Conservation (phyloP, 2,329 filamentous ascomycete species). For the Xylariaceae sp. region DNA sequence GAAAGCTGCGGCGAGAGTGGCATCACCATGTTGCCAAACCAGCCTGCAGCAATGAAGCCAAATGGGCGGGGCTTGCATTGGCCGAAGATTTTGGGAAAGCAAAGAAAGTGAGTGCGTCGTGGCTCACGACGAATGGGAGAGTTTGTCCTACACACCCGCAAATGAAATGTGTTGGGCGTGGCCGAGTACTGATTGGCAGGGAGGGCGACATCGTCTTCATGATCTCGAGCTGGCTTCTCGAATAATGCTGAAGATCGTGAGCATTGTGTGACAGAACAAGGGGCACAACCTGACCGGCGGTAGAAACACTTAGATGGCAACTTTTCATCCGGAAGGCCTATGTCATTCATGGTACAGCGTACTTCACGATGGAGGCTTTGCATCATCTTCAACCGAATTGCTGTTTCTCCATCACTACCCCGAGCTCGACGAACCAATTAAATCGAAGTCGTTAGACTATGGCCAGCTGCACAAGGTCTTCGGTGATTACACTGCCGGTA, state of each 20-base stretch:
- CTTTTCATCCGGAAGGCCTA: constrained; percentile 10
- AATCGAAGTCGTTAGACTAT: constrained; percentile 17
- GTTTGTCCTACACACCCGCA: too few relatives aligned
- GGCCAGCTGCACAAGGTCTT: constrained; percentile 16
- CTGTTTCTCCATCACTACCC: constrained; percentile 14
- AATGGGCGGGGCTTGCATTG: too few relatives aligned
- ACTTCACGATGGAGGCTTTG: constrained; percentile 19
- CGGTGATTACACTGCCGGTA: constrained; percentile 14
- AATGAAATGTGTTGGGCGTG: too few relatives aligned
- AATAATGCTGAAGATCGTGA: background rate
- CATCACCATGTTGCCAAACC: too few relatives aligned
- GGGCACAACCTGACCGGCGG: constrained; percentile 7
- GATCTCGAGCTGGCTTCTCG: too few relatives aligned
- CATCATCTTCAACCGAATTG: constrained; percentile 16
- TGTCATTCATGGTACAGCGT: constrained; percentile 23
- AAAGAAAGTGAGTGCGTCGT: too few relatives aligned
- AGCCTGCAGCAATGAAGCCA: too few relatives aligned
- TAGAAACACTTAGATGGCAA: constrained; percentile 14
- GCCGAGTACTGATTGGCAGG: too few relatives aligned
- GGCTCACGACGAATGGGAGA: too few relatives aligned
- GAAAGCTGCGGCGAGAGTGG: too few relatives aligned
- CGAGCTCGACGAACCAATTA: constrained; percentile 23
- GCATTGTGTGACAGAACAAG: constrained; percentile 20
- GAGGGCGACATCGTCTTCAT: too few relatives aligned
- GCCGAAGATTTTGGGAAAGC: too few relatives aligned